Evolutionary conservation across 495 filamentous ascomycete species (phyloP).

Genomic region (Annulohypoxylon maeteangense): DNA sequence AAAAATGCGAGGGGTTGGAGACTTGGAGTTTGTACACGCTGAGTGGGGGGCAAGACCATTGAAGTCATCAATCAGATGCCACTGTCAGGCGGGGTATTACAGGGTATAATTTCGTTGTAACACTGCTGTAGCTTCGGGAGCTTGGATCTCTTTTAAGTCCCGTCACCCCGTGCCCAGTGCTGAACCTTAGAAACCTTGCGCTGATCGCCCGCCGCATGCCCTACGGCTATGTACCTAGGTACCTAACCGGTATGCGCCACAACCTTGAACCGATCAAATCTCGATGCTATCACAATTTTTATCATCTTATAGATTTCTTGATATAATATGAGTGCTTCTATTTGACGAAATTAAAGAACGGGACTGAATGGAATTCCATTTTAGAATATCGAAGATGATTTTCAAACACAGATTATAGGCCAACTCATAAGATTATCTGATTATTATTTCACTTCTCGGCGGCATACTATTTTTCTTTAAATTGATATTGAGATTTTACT

Average conservation of each 20-base stretch:
- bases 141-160: slow-evolving; percentile 12
- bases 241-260: slow-evolving; percentile 14
- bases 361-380: not conserved
- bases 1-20: slow-evolving; percentile 43
- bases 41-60: slow-evolving; percentile 15
- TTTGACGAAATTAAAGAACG: not conserved
- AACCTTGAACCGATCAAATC: not conserved
- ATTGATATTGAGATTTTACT: not conserved
- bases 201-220: slow-evolving; percentile 18
- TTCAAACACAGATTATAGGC: not conserved
- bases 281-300: slow-evolving; percentile 9
- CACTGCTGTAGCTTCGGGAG: slow-evolving; percentile 23
- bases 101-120: slow-evolving; percentile 19
- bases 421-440: not conserved
- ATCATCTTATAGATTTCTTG: not conserved
- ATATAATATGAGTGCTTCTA: not conserved
- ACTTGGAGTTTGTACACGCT: slow-evolving; percentile 27
- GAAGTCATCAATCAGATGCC: slow-evolving; percentile 43
- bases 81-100: slow-evolving; percentile 38
- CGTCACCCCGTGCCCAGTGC: slow-evolving; percentile 19
- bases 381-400: not conserved
- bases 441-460: not conserved
- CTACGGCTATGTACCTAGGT: slow-evolving; percentile 1
- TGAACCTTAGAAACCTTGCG: slow-evolving; percentile 19
- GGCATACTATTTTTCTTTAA: not conserved